Evolutionary conservation across 2,329 filamentous ascomycete species (phyloP), one percentile per base, ranked within the genome.

Genomic region (Fusarium beomiforme): DNA sequence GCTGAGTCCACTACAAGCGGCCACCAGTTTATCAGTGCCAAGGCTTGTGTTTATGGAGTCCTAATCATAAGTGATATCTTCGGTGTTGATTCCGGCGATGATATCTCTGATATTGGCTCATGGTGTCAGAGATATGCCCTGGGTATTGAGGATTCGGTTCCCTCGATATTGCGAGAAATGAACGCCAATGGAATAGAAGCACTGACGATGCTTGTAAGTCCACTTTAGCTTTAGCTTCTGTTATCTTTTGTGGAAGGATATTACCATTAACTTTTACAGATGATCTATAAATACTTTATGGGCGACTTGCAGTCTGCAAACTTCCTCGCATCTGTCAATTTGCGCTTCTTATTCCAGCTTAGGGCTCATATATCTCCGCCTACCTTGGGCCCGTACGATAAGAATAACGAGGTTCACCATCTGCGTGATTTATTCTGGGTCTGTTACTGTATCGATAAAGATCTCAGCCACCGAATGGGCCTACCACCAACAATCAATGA

Each of bases 391-490:
- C 3, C 3, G 1, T 65, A 65, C 7, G 5, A 65, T 0, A 65
- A 50, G 3, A 11, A 16, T 4, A 2, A 5, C 19, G 12, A 50
- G 3, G 1, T 7, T 19, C 17, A 64, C 12, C 62, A 65, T 9
- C 23, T 31, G 4, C 59, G 50, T 3, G 62, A 65, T 8, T 19
- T 65, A 0, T 71, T 71, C 16, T 71, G 68, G 68, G 8, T 67
- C 6, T 71, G 66, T 26, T 71, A 71, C 6, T 53, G 59, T 17
- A 36, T 63, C 1, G 68, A 71, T 3, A 70, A 71, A 39, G 66
- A 71, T 21, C 21, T 70, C 0, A 19, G 57, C 1, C 56, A 67
- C 1, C 50, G 67, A 8, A 70, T 33, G 5, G 49, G 49, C 0
- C 57, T 57, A 9, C 57, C 62, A 3, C 58, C 68, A 0, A 14